Evolutionary conservation across 1,139 yeast species (phyloP).

Genomic region (Hyphopichia khmerensis): DNA sequence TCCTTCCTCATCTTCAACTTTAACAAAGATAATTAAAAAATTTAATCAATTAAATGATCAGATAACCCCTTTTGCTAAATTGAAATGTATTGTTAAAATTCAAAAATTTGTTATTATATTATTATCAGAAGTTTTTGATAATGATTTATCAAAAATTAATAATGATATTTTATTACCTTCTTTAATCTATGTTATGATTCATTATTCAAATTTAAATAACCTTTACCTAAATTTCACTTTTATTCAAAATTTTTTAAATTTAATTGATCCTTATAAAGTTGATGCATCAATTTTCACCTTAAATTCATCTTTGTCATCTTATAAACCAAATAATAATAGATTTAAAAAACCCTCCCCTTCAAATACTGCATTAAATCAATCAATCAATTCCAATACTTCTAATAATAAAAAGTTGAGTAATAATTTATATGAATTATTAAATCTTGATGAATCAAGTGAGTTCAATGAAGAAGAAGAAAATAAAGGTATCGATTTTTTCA

Average conservation of each 20-base stretch:
- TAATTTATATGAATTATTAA: conserved; percentile 32
- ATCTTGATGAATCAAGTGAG: conserved; percentile 21
- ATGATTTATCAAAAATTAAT: conserved; percentile 24
- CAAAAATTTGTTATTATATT: conserved; percentile 32
- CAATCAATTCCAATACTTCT: conserved; percentile 10
- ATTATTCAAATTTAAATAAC: conserved; percentile 21
- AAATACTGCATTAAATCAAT: background rate
- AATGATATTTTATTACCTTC: conserved; percentile 43
- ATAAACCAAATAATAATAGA: conserved; percentile 6
- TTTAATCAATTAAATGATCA: conserved; percentile 8
- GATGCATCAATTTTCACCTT: conserved; percentile 12
- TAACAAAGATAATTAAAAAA: conserved; percentile 5
- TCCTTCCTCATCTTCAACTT: background rate
- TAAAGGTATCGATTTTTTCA: conserved; percentile 20
- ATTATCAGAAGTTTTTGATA: conserved; percentile 18
- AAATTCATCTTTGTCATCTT: conserved; percentile 20
- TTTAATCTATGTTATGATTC: conserved; percentile 36
- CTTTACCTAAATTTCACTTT: conserved; percentile 38
- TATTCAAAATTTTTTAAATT: conserved; percentile 35
- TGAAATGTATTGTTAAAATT: conserved; percentile 26
- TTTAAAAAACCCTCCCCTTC: background rate
- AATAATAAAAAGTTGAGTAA: conserved; percentile 10
- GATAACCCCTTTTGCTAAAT: conserved; percentile 35
- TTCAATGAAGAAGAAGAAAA: conserved; percentile 5
- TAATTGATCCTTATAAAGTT: conserved; percentile 32